Conservation (phyloP, 805 yeast genomes). For the Hanseniaspora jakobsenii region DNA sequence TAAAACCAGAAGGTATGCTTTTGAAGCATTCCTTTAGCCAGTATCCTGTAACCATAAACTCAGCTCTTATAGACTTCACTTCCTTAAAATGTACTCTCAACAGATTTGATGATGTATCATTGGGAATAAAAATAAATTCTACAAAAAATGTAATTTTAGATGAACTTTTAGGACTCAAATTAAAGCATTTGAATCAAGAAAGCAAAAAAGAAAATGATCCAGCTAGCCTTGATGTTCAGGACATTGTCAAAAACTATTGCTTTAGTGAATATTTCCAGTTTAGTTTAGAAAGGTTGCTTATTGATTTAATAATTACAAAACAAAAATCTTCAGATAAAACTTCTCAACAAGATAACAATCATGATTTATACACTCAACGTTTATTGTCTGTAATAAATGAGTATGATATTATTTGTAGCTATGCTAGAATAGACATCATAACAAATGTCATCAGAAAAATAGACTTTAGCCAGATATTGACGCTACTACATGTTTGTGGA, state of each 20-base stretch:
- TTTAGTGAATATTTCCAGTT: conserved; percentile 25
- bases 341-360: too few species aligned
- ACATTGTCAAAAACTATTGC: conserved; percentile 21
- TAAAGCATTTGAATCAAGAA: too few species aligned
- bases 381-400: conserved; percentile 21
- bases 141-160: conserved; percentile 19
- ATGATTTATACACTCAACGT: not conserved
- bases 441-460: too few species aligned
- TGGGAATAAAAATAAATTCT: not conserved
- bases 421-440: too few species aligned
- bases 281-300: conserved; percentile 27
- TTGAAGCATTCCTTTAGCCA: not conserved
- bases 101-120: not conserved
- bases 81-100: not conserved
- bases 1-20: conserved; percentile 22
- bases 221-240: conserved; percentile 16
- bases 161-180: conserved; percentile 20
- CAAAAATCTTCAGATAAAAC: too few species aligned
- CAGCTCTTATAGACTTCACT: not conserved
- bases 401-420: conserved; percentile 17
- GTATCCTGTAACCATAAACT: conserved; percentile 7
- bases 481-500: conserved; percentile 15
- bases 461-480: conserved; percentile 18
- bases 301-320: conserved; percentile 21
- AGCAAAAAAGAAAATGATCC: too few species aligned